These are phyloP conservation scores for Ceratocystis cubensis DNA, from an alignment of 2,329 filamentous ascomycete species.

Conservation along the genomic window DNA sequence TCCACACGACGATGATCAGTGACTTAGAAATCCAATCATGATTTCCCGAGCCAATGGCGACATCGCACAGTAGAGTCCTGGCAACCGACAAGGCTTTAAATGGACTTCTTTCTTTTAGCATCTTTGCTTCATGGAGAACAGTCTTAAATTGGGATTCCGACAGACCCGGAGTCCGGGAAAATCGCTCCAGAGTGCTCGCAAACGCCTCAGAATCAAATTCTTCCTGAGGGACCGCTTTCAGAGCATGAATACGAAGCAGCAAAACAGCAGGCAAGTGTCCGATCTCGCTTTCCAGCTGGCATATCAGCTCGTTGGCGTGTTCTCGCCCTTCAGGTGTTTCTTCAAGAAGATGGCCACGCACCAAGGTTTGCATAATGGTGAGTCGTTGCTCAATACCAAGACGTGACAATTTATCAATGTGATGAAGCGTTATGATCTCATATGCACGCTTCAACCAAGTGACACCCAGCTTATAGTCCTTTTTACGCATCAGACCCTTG, in stretches of 20 bases:
- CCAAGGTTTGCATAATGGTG: slow-evolving; percentile 51
- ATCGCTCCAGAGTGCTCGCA: slow-evolving; percentile 42
- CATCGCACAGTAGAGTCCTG: slow-evolving; percentile 49
- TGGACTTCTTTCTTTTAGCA: slow-evolving; percentile 45
- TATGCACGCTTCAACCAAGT: slow-evolving; percentile 61
- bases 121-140: slow-evolving; percentile 55
- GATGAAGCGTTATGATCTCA: slow-evolving; percentile 43
- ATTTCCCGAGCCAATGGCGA: slow-evolving; percentile 39
- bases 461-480: slow-evolving; percentile 32
- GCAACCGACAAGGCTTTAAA: slow-evolving; percentile 40
- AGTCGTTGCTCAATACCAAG: slow-evolving; percentile 53
- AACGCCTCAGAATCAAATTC: slow-evolving; percentile 39
- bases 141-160: slow-evolving; percentile 53
- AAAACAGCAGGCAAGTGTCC: slow-evolving; percentile 53
- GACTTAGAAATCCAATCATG: slow-evolving; percentile 54
- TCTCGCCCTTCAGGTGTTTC: slow-evolving; percentile 34
- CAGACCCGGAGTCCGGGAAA: slow-evolving; percentile 48
- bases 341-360: slow-evolving; percentile 41
- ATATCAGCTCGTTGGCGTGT: slow-evolving; percentile 46
- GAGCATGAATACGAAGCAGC: slow-evolving; percentile 55
- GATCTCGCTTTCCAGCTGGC: slow-evolving; percentile 48
- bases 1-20: slow-evolving; percentile 55
- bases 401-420: slow-evolving; percentile 42
- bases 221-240: slow-evolving; percentile 38
- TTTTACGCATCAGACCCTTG: slow-evolving; percentile 40